Conservation (phyloP, 208 protist genomes). For the Wallacemonas sp. region DNA sequence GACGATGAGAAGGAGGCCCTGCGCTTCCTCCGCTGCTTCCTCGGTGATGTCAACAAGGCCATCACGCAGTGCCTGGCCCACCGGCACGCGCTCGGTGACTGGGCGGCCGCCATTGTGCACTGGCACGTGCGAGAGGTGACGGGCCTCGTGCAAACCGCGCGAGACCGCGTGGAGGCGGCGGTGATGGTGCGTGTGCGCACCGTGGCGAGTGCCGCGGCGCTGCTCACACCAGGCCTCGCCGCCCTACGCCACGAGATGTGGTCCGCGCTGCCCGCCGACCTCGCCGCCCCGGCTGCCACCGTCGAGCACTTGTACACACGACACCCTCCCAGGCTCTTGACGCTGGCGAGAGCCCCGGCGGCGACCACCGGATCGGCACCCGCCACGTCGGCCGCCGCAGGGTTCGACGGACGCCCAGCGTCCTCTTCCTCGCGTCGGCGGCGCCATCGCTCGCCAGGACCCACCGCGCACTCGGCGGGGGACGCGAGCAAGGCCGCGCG, state of each 20-base stretch:
- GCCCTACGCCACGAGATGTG: constrained; percentile 22
- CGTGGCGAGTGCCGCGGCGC: constrained; percentile 7
- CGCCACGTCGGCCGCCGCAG: background rate
- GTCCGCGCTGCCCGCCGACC: constrained; percentile 24
- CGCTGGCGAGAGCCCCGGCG: background rate
- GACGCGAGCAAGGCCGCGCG: no score
- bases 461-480: no score
- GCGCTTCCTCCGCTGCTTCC: constrained; percentile 37
- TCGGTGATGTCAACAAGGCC: constrained; percentile 37
- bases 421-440: no score
- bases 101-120: constrained; percentile 36
- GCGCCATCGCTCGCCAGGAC: no score
- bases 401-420: no score
- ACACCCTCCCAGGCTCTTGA: background rate
- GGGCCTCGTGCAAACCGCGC: constrained; percentile 30
- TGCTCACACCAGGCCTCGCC: constrained; percentile 16
- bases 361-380: background rate
- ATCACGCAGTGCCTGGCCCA: constrained; percentile 25
- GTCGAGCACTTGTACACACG: constrained; percentile 28
- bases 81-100: constrained; percentile 40
- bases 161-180: constrained; percentile 15
- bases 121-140: constrained; percentile 27
- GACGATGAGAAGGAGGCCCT: constrained; percentile 46
- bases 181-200: constrained; percentile 17
- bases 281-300: constrained; percentile 24